phyloP scores from a whole-genome alignment of 2,329 filamentous ascomycete genomes.

The Alternaria triticina region DNA sequence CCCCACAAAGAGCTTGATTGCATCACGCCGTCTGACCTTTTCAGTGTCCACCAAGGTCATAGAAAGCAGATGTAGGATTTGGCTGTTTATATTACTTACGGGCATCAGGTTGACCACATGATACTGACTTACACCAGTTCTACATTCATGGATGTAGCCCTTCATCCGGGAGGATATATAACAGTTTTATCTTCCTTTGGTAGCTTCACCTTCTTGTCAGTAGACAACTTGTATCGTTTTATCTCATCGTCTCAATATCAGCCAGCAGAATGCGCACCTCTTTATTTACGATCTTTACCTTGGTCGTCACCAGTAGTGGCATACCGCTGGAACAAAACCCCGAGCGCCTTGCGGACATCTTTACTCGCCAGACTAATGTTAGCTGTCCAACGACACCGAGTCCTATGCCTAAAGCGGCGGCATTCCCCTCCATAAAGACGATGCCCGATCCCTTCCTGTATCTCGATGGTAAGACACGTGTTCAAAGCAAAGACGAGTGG shows the following conservation, averaged over 20 bases:
- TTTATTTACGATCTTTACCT: constrained; percentile 8
- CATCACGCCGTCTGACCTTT: not conserved
- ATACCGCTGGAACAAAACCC: constrained; percentile 10
- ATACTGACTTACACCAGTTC: not conserved
- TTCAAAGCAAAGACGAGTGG: constrained; percentile 57
- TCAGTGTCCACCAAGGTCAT: fast-evolving
- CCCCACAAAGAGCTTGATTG: not conserved
- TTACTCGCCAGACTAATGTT: constrained; percentile 28
- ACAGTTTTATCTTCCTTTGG: not conserved
- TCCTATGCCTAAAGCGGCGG: constrained; percentile 35
- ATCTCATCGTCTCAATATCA: not conserved
- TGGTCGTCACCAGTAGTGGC: constrained; percentile 8
- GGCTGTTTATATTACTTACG: not conserved
- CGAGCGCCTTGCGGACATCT: constrained; percentile 13
- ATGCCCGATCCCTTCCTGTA: constrained; percentile 57
- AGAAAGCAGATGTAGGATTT: not conserved
- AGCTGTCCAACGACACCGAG: constrained; percentile 36
- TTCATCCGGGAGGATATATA: not conserved
- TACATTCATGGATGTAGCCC: not conserved
- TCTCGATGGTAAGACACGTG: constrained; percentile 52
- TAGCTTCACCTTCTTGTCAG: not conserved
- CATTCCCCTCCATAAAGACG: constrained; percentile 29
- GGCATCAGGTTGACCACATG: not conserved
- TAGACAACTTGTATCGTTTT: not conserved
- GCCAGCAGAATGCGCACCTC: constrained; percentile 15